Percentiles rank a stretch among this genome's conserved stretches.
These are phyloP conservation scores for Penicillium waksmanii DNA, from an alignment of 495 filamentous ascomycete species.

Conservation along the genomic window DNA sequence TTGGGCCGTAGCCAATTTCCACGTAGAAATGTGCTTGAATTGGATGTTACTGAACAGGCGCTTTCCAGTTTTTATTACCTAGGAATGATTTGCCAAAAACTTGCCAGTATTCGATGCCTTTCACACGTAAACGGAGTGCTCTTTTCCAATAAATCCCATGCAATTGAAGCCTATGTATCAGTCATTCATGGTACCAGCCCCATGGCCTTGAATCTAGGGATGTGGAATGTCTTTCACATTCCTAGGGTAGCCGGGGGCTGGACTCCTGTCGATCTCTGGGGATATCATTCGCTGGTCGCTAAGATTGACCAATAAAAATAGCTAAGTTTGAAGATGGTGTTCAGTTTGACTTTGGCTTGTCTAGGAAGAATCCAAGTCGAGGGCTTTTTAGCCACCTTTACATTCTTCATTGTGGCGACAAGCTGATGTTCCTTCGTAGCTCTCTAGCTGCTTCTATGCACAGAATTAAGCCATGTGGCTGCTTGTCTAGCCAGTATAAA, in stretches of 20 bases:
- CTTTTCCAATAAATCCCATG: neutral
- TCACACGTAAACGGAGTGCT: no score
- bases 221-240: constrained; percentile 9
- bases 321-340: neutral
- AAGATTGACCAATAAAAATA: neutral
- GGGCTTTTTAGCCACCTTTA: neutral
- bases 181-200: neutral
- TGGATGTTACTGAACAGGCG: neutral
- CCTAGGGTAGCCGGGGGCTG: constrained; percentile 5
- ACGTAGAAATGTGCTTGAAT: neutral
- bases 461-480: neutral
- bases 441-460: neutral
- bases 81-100: neutral
- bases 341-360: neutral
- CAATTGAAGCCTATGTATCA: neutral
- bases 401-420: neutral
- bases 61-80: neutral
- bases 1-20: neutral
- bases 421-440: no score
- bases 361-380: neutral
- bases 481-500: no score
- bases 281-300: neutral
- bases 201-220: constrained; percentile 5
- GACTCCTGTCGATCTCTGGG: neutral
- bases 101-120: neutral